Evolutionary conservation across 139 green algal genomes (phyloP).

Genomic region (Coelastrella sp.): DNA sequence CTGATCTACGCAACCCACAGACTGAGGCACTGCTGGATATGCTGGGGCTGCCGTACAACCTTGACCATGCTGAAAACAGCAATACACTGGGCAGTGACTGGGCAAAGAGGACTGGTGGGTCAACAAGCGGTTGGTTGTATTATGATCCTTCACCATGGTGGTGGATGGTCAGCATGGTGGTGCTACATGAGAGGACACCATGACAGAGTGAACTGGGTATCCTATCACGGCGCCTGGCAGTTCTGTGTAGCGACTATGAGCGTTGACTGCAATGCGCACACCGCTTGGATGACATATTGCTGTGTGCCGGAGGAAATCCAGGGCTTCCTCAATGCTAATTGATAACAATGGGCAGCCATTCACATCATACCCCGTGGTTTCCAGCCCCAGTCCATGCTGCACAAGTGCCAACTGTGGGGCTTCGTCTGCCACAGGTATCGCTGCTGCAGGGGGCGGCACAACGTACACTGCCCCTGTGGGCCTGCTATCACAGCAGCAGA

Average conservation of each 20-base stretch:
- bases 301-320: too few relatives aligned
- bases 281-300: too few relatives aligned
- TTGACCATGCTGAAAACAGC: constrained; percentile 49
- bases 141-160: too few relatives aligned
- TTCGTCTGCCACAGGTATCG: background rate
- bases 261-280: too few relatives aligned
- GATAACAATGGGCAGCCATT: too few relatives aligned
- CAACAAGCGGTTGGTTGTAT: too few relatives aligned
- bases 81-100: background rate
- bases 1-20: constrained; percentile 44
- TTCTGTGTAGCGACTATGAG: too few relatives aligned
- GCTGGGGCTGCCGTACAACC: constrained; percentile 69
- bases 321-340: too few relatives aligned
- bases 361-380: too few relatives aligned
- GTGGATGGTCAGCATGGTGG: background rate
- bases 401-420: too few relatives aligned
- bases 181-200: background rate
- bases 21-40: constrained; percentile 70
- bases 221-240: too few relatives aligned
- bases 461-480: background rate
- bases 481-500: constrained; percentile 39
- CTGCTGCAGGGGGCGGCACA: background rate
- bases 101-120: background rate
- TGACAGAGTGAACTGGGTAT: too few relatives aligned
- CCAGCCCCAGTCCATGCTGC: background rate